Conservation (phyloP, 257 asterid species). For the Solanum piurae region DNA sequence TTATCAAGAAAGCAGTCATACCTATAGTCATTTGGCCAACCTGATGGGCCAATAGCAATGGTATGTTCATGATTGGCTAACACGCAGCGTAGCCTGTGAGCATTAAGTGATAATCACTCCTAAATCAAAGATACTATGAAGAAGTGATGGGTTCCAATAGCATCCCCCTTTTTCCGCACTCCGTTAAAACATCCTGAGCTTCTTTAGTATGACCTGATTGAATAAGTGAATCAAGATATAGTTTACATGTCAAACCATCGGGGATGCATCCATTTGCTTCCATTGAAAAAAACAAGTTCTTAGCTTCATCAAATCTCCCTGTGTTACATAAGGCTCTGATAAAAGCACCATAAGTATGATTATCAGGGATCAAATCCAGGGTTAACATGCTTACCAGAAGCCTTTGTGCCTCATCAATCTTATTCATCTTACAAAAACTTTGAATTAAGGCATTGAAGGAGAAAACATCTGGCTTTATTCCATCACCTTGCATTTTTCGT, state of each 20-base stretch:
- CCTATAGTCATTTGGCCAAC: background rate
- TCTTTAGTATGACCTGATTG: conserved; percentile 44
- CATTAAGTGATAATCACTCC: background rate
- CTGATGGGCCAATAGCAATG: background rate
- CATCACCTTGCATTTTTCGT: conserved; percentile 64
- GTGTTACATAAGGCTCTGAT: conserved; percentile 51
- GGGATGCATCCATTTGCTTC: conserved; percentile 63
- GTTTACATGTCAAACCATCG: conserved; percentile 49
- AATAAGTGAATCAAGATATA: conserved; percentile 35
- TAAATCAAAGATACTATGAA: conserved; percentile 1
- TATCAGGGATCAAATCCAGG: conserved; percentile 59
- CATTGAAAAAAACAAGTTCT: conserved; percentile 51
- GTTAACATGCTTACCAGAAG: conserved; percentile 58
- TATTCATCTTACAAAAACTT: conserved; percentile 43
- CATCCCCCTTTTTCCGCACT: conserved; percentile 42
- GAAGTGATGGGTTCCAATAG: conserved; percentile 22
- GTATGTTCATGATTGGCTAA: background rate
- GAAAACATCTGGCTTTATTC: conserved; percentile 53
- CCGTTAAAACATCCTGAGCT: conserved; percentile 40
- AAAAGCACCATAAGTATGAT: conserved; percentile 60
- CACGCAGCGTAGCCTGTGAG: background rate
- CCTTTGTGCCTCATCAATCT: conserved; percentile 63
- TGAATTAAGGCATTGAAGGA: conserved; percentile 74
- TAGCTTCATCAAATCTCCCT: conserved; percentile 60
- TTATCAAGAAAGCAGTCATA: background rate